Evolutionary conservation across 805 yeast genomes (phyloP).

Genomic region (Tetrapisispora namnaoensis): DNA sequence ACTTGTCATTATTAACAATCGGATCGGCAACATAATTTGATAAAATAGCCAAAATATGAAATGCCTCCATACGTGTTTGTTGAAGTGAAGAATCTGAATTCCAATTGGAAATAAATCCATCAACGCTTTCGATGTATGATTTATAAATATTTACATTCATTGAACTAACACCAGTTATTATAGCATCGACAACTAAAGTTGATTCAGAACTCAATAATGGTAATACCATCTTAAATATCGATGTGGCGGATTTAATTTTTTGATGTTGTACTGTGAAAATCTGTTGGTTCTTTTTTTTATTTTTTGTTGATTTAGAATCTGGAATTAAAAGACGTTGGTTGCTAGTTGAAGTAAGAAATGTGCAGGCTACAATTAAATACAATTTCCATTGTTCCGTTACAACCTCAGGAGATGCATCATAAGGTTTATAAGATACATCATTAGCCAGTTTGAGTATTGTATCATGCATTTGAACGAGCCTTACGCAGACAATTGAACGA

Average conservation of each 20-base stretch:
- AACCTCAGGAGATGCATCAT: slow-evolving; percentile 51
- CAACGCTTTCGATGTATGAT: slow-evolving; percentile 69
- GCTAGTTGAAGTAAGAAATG: slow-evolving; percentile 79
- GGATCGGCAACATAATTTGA: slow-evolving; percentile 48
- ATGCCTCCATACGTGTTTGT: slow-evolving; percentile 57
- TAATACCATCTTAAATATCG: slow-evolving; percentile 77
- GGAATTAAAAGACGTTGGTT: slow-evolving; percentile 75
- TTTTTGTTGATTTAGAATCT: slow-evolving; percentile 42
- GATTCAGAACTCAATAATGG: slow-evolving; percentile 71
- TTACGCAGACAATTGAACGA: slow-evolving; percentile 78
- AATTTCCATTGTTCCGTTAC: slow-evolving; percentile 82
- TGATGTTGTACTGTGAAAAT: slow-evolving; percentile 78
- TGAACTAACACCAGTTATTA: slow-evolving; percentile 81
- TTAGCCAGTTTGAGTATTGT: slow-evolving; percentile 48
- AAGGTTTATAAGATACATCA: slow-evolving; percentile 25
- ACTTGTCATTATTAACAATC: slow-evolving; percentile 49
- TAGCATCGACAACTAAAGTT: slow-evolving; percentile 66
- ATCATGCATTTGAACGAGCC: slow-evolving; percentile 80
- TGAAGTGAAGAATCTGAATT: slow-evolving; percentile 35
- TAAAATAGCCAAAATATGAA: slow-evolving; percentile 67
- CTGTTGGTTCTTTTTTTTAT: slow-evolving; percentile 69
- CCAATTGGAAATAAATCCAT: slow-evolving; percentile 50
- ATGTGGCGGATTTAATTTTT: slow-evolving; percentile 83
- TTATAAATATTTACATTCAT: slow-evolving; percentile 82
- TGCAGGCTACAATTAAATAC: slow-evolving; percentile 82